phyloP scores from a whole-genome alignment of 176 grass and related monocot genomes.

The Typha latifolia region DNA sequence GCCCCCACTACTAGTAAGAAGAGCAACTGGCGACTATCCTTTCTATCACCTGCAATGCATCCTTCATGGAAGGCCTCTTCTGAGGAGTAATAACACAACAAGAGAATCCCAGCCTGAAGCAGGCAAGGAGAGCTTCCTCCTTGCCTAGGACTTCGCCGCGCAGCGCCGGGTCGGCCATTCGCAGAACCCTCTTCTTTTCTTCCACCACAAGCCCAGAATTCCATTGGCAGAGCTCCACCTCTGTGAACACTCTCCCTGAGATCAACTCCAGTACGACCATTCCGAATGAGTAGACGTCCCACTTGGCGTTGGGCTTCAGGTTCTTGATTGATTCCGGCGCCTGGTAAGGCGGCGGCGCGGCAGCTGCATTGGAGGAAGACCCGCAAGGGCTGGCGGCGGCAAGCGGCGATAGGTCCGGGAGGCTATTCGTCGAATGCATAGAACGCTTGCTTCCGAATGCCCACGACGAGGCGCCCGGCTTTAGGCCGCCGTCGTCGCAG shows the following conservation, averaged over 20 bases:
- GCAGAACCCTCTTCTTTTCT: slow-evolving; percentile 22
- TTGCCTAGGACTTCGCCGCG: slow-evolving; percentile 44
- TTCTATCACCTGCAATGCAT: slow-evolving; percentile 53
- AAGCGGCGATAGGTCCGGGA: slow-evolving; percentile 37
- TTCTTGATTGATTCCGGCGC: slow-evolving; percentile 49
- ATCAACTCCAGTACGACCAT: slow-evolving; percentile 72
- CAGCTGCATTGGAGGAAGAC: not conserved
- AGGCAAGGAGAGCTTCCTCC: slow-evolving; percentile 51
- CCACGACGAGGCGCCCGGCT: slow-evolving; percentile 6
- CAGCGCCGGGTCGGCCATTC: slow-evolving; percentile 41
- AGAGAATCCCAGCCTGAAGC: slow-evolving; percentile 54
- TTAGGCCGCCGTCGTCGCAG: slow-evolving; percentile 10
- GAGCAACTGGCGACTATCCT: slow-evolving; percentile 21
- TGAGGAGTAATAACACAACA: slow-evolving; percentile 52
- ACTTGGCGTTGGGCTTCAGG: slow-evolving; percentile 42
- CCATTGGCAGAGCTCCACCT: slow-evolving; percentile 61
- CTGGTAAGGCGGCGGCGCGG: slow-evolving; percentile 39
- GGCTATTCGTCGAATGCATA: slow-evolving; percentile 42
- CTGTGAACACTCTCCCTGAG: slow-evolving; percentile 51
- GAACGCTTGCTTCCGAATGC: slow-evolving; percentile 60
- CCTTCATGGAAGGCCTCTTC: slow-evolving; percentile 66
- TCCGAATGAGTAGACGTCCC: slow-evolving; percentile 78
- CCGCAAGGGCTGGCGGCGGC: slow-evolving; percentile 37
- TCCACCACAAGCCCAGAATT: slow-evolving; percentile 25
- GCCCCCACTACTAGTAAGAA: not conserved